Conservation (phyloP, 2,329 filamentous ascomycete genomes). For the Neocatenulostroma microsporum region DNA sequence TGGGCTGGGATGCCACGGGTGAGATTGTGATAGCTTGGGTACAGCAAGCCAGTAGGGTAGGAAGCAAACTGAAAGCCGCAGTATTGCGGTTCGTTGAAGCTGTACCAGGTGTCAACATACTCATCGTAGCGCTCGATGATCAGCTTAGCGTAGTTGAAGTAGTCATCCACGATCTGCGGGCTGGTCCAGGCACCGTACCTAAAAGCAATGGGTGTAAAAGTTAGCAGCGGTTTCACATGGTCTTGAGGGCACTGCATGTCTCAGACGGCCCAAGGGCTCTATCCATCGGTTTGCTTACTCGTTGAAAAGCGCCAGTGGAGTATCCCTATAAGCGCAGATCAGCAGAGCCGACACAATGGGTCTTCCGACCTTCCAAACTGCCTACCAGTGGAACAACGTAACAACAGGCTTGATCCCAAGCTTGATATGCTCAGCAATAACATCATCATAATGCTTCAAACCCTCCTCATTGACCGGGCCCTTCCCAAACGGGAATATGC, state of each 20-base stretch:
- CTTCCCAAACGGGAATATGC: slow-evolving; percentile 40
- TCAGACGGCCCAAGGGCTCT: no score
- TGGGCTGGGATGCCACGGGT: slow-evolving; percentile 28
- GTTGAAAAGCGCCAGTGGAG: slow-evolving; percentile 1
- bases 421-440: slow-evolving; percentile 38
- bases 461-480: slow-evolving; percentile 38
- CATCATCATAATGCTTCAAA: slow-evolving; percentile 40
- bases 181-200: slow-evolving; percentile 23
- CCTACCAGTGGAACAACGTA: slow-evolving; percentile 38
- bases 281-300: no score
- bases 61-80: not conserved
- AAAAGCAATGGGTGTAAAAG: slow-evolving; percentile 20
- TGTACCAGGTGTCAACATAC: slow-evolving; percentile 34
- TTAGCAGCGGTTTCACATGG: slow-evolving; percentile 34
- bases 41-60: slow-evolving; percentile 1
- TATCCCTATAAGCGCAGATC: not conserved
- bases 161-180: slow-evolving; percentile 25
- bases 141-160: slow-evolving; percentile 30
- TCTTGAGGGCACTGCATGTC: no score
- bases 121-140: slow-evolving; percentile 31
- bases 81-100: slow-evolving; percentile 31
- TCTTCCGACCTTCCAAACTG: not conserved
- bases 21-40: slow-evolving; percentile 12
- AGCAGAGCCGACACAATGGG: not conserved
- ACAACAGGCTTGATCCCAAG: slow-evolving; percentile 39